phyloP scores from a whole-genome alignment of 768 basidiomycete genomes.

The Chlorophyllum brunneum region DNA sequence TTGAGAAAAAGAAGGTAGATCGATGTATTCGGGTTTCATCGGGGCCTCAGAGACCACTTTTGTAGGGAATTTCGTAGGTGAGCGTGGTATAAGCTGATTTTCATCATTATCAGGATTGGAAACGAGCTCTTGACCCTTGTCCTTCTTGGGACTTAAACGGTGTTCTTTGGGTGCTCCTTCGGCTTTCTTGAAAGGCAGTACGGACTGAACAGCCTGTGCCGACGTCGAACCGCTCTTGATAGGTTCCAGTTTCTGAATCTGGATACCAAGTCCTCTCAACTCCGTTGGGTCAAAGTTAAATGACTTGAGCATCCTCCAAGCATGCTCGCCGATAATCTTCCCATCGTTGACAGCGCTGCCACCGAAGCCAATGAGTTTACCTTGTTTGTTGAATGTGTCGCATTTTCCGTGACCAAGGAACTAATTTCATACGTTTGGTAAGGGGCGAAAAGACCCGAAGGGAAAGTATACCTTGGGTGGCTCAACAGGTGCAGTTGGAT shows the following conservation, averaged over 20 bases:
- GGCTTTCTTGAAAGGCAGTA: slow-evolving; percentile 50
- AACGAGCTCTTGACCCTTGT: slow-evolving; percentile 9
- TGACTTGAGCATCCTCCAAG: slow-evolving; percentile 69
- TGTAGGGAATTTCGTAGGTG: slow-evolving; percentile 19
- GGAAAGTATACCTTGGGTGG: slow-evolving; percentile 69
- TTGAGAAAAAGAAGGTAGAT: slow-evolving; percentile 72
- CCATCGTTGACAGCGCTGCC: slow-evolving; percentile 74
- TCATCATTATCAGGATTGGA: slow-evolving; percentile 9
- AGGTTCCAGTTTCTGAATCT: slow-evolving; percentile 83
- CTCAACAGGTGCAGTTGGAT: slow-evolving; percentile 83
- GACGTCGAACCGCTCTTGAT: slow-evolving; percentile 23
- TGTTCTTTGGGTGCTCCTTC: slow-evolving; percentile 10
- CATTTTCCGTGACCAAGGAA: slow-evolving; percentile 91
- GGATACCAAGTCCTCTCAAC: slow-evolving; percentile 88
- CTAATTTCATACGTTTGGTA: slow-evolving; percentile 31
- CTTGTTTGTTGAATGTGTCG: slow-evolving; percentile 76
- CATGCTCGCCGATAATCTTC: slow-evolving; percentile 67
- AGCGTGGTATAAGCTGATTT: neutral
- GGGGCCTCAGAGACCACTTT: slow-evolving; percentile 14
- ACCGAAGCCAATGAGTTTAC: slow-evolving; percentile 50
- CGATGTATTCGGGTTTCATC: slow-evolving; percentile 23
- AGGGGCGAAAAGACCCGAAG: neutral
- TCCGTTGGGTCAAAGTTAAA: slow-evolving; percentile 82
- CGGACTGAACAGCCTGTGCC: slow-evolving; percentile 50
- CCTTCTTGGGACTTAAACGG: neutral